Conservation (phyloP, 2,329 filamentous ascomycete genomes). For the Emydomyces testavorans region DNA sequence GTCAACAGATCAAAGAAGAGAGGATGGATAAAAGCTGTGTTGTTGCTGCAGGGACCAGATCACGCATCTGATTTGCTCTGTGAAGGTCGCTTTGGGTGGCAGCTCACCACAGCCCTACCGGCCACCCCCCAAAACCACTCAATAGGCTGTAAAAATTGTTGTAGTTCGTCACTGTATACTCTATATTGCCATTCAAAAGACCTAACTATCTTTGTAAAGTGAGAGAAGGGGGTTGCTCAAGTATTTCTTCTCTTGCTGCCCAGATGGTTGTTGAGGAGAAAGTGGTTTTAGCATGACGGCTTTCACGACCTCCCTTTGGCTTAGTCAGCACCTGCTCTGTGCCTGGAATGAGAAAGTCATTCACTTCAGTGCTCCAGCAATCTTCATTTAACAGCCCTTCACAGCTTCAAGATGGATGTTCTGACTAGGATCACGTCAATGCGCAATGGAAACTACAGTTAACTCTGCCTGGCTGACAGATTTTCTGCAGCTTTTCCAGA, state of each 20-base stretch:
- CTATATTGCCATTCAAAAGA: neutral
- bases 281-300: slow-evolving; percentile 18
- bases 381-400: no score
- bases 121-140: slow-evolving; percentile 4
- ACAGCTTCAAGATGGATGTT: no score
- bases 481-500: neutral
- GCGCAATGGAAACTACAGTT: neutral
- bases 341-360: no score
- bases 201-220: neutral
- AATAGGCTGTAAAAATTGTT: slow-evolving; percentile 4
- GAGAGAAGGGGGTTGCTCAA: slow-evolving; percentile 1
- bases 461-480: neutral
- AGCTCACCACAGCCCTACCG: neutral
- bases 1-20: slow-evolving; percentile 12
- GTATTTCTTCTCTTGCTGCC: slow-evolving; percentile 8
- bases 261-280: slow-evolving; percentile 17
- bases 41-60: neutral
- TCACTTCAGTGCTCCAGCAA: neutral
- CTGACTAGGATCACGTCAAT: no score
- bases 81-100: neutral
- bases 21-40: slow-evolving; percentile 9
- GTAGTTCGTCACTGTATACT: neutral
- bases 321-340: slow-evolving; percentile 19
- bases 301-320: slow-evolving; percentile 10
- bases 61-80: neutral